Evolutionary conservation across 306 rosid species (phyloP), one percentile per base, ranked within the genome.

Genomic region (Trifolium dubium): DNA sequence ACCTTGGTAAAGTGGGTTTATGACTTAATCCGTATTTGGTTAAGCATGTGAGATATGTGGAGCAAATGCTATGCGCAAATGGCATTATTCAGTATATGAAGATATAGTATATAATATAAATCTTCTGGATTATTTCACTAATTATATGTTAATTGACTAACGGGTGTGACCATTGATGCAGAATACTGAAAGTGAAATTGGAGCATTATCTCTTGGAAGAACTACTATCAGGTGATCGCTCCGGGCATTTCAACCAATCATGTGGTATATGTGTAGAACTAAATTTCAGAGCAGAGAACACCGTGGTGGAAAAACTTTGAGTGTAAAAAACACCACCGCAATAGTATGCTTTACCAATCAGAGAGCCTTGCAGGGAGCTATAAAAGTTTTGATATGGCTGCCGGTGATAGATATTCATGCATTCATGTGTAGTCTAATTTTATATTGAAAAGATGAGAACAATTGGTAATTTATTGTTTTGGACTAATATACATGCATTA

Each of bases 171-270:
- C 77, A 74, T 56, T 49, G 73, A 32, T 85, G 88, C 97, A 95
- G 99, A 95, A 83, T 79, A 90, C 96, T 0, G 96, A 90, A 55
- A 88, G 87, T 67, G 93, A 92, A 88, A 95, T 95, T 1, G 99
- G 98, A 87, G 99, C 99, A 17, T 92, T 95, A 37, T 95, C 92
- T 75, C 85, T 86, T 6, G 99, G 99, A 81, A 89, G 99, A 86
- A 88, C 98, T 15, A 77, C 79, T 5, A 92, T 95, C 67, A 91
- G 99, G 85, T 95, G 85, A 90, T 76, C 18, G 18, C 15, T 23
- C 64, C 30, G 44, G 77, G 58, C 62, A 9, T 67, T 31, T 35
- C 47, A 8, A 23, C 72, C 30, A 59, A 64, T 53, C 64, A 43
- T 64, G 71, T 69, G 59, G 55, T 69, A 70, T 71, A 74, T 61